phyloP scores from a whole-genome alignment of 805 yeast genomes.

The Candida insectalens region DNA sequence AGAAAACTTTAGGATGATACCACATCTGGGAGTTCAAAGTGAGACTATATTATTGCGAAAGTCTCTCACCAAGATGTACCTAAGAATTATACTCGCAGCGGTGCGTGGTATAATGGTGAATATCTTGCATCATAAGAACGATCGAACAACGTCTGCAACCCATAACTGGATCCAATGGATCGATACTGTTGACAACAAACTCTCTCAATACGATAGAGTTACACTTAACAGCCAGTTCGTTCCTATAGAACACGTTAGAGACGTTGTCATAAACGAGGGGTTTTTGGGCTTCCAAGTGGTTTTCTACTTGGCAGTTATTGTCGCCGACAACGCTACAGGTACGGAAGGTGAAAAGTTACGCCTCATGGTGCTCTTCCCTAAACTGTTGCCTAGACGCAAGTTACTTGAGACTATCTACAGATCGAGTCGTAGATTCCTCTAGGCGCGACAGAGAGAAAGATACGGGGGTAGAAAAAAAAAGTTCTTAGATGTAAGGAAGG shows the following conservation, averaged over 20 bases:
- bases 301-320: constrained; percentile 52
- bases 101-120: too few species aligned
- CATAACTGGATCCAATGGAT: neutral
- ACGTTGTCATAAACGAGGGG: constrained; percentile 68
- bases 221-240: constrained; percentile 31
- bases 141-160: neutral
- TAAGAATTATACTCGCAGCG: neutral
- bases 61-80: constrained; percentile 1
- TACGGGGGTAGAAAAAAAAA: neutral
- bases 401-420: constrained; percentile 21
- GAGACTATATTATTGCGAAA: constrained; percentile 24
- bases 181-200: neutral
- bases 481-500: too few species aligned
- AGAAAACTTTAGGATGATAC: constrained; percentile 36
- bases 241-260: constrained; percentile 47
- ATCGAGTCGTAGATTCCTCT: constrained; percentile 11
- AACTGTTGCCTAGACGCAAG: constrained; percentile 21
- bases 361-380: constrained; percentile 22
- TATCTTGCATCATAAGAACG: too few species aligned
- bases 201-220: neutral
- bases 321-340: constrained; percentile 24
- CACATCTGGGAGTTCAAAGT: constrained; percentile 38
- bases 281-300: constrained; percentile 59
- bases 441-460: neutral
- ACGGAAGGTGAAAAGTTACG: constrained; percentile 8